These are phyloP conservation scores for Ogataea ganodermae DNA, from an alignment of 805 yeast genomes.

Conservation along the genomic window DNA sequence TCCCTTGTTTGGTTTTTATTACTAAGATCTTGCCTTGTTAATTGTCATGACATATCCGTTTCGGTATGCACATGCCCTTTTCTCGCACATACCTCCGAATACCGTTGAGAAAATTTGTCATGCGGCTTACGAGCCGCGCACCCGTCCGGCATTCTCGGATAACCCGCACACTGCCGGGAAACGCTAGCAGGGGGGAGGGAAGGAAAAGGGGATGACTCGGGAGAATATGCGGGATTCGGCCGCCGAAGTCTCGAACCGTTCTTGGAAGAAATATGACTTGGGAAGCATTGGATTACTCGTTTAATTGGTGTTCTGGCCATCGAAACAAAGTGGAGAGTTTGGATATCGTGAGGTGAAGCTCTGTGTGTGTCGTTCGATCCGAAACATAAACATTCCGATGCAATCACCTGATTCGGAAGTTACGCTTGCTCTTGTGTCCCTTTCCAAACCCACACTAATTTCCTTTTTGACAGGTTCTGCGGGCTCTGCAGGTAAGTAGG, in stretches of 20 bases:
- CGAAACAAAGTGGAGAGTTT: too few relatives aligned
- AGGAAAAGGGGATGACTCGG: too few relatives aligned
- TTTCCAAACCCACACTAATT: not conserved
- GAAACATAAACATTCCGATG: conserved; percentile 1
- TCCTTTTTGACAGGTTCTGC: conserved; percentile 6
- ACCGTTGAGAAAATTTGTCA: not conserved
- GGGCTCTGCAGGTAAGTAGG: conserved; percentile 5
- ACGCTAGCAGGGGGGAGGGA: not conserved
- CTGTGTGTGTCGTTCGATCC: not conserved
- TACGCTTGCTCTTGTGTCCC: not conserved
- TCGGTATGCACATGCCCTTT: conserved; percentile 7
- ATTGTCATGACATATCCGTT: conserved; percentile 7
- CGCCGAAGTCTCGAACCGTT: too few relatives aligned
- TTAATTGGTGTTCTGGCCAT: too few relatives aligned
- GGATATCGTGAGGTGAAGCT: too few relatives aligned
- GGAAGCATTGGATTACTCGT: too few relatives aligned
- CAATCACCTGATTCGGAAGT: not conserved
- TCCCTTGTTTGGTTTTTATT: conserved; percentile 5
- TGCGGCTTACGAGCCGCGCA: conserved; percentile 1
- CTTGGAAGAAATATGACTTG: too few relatives aligned
- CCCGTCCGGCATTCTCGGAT: conserved; percentile 8
- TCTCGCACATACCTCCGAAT: conserved; percentile 4
- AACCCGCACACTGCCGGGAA: not conserved
- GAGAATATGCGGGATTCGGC: too few relatives aligned
- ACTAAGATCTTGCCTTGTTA: not conserved